phyloP scores from a whole-genome alignment of 306 rosid species.

The Astragalus membranaceus region DNA sequence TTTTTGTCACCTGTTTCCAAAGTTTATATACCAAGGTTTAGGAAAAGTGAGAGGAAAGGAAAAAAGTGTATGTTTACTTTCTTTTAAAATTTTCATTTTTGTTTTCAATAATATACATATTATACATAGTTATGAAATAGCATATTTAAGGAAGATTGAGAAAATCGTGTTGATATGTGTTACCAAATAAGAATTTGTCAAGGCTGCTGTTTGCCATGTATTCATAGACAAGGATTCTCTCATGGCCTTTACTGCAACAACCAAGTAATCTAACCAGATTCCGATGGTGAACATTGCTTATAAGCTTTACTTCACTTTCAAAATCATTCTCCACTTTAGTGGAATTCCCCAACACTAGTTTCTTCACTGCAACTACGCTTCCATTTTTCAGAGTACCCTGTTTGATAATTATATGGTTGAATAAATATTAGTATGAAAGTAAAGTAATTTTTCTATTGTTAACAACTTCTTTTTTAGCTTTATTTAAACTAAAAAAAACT shows the following conservation, averaged over 20 bases:
- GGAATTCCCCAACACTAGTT: constrained; percentile 38
- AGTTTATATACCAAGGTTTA: background rate
- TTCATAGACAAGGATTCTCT: constrained; percentile 56
- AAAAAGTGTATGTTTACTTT: too few relatives aligned
- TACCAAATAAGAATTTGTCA: constrained; percentile 64
- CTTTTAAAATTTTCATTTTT: too few relatives aligned
- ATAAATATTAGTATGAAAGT: background rate
- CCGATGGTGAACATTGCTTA: constrained; percentile 65
- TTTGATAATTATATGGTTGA: background rate
- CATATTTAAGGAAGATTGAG: too few relatives aligned
- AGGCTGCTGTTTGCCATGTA: constrained; percentile 66
- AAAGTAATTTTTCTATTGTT: background rate
- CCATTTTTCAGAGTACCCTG: constrained; percentile 66
- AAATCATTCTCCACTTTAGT: constrained; percentile 41
- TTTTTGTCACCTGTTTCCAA: constrained; percentile 31
- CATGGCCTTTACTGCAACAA: constrained; percentile 50
- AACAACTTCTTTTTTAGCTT: too few relatives aligned
- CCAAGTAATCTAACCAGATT: constrained; percentile 67
- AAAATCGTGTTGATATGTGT: too few relatives aligned
- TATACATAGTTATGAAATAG: too few relatives aligned
- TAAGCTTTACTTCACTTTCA: constrained; percentile 59
- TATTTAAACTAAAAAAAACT: too few relatives aligned
- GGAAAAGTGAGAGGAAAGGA: background rate
- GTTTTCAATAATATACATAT: too few relatives aligned
- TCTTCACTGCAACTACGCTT: constrained; percentile 58